Conservation (phyloP, 768 basidiomycete species). For the Pulveroboletus sp. region DNA sequence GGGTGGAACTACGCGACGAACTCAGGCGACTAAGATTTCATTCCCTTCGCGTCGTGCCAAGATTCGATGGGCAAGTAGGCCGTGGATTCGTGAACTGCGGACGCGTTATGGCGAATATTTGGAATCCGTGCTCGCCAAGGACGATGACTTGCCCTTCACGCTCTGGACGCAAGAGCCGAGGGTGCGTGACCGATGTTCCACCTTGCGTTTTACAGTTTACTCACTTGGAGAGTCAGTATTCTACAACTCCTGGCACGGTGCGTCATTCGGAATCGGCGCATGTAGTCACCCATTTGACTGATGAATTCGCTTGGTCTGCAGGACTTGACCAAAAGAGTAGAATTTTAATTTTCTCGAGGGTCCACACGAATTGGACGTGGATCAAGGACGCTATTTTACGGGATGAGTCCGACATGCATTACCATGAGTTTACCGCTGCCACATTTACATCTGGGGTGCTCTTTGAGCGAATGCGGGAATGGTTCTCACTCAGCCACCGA, state of each 20-base stretch:
- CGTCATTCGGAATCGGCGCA: not conserved
- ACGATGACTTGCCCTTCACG: not conserved
- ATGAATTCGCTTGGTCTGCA: not conserved
- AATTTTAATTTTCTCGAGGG: not conserved
- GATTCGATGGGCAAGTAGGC: not conserved
- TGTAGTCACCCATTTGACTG: not conserved
- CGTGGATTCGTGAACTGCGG: not conserved
- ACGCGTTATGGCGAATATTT: not conserved
- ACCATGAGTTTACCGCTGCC: too few relatives aligned
- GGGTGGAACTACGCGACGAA: not conserved
- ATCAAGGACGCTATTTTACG: not conserved
- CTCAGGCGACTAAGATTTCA: not conserved
- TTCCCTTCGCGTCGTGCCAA: not conserved
- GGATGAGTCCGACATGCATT: not conserved
- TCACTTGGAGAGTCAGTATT: not conserved
- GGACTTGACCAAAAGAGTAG: not conserved
- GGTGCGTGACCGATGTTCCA: not conserved
- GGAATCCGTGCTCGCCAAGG: not conserved
- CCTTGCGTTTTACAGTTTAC: not conserved
- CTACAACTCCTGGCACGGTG: slow-evolving; percentile 4
- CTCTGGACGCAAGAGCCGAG: slow-evolving; percentile 3
- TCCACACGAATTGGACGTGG: not conserved
- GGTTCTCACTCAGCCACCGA: too few relatives aligned
- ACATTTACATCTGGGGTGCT: too few relatives aligned
- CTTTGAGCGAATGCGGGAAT: not conserved